Conservation (phyloP, 2,329 filamentous ascomycete species). For the Coleophoma eucalyptorum region DNA sequence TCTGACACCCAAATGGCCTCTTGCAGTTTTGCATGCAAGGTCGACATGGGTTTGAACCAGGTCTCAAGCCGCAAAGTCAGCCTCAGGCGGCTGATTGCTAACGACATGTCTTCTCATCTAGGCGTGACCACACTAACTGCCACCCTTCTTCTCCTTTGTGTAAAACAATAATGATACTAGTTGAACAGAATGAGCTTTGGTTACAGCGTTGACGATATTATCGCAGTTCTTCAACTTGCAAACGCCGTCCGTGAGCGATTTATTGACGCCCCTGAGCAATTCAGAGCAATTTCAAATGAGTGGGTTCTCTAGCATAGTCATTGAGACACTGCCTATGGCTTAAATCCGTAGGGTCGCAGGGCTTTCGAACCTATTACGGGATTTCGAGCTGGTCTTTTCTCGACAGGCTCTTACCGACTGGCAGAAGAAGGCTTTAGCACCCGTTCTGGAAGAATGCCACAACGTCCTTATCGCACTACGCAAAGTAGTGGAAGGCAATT, state of each 20-base stretch:
- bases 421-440: slow-evolving; percentile 14
- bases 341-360: slow-evolving; percentile 10
- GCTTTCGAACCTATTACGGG: slow-evolving; percentile 17
- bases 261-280: slow-evolving; percentile 20
- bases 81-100: too few species aligned
- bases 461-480: slow-evolving; percentile 11
- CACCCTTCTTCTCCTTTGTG: too few species aligned
- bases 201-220: slow-evolving; percentile 25
- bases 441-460: slow-evolving; percentile 12
- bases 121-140: too few species aligned
- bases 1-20: too few species aligned
- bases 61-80: too few species aligned
- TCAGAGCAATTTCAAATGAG: slow-evolving; percentile 16
- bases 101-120: too few species aligned
- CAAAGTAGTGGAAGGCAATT: slow-evolving; percentile 3
- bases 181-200: slow-evolving; percentile 29
- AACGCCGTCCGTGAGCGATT: slow-evolving; percentile 24
- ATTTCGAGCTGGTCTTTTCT: slow-evolving; percentile 16
- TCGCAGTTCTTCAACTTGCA: slow-evolving; percentile 21
- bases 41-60: too few species aligned
- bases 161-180: too few species aligned
- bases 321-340: not conserved
- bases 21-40: too few species aligned
- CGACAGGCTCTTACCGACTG: slow-evolving; percentile 9
- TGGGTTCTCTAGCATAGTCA: slow-evolving; percentile 5